Evolutionary conservation across 495 filamentous ascomycete species (phyloP).

Genomic region (Friedmanniomyces simplex): DNA sequence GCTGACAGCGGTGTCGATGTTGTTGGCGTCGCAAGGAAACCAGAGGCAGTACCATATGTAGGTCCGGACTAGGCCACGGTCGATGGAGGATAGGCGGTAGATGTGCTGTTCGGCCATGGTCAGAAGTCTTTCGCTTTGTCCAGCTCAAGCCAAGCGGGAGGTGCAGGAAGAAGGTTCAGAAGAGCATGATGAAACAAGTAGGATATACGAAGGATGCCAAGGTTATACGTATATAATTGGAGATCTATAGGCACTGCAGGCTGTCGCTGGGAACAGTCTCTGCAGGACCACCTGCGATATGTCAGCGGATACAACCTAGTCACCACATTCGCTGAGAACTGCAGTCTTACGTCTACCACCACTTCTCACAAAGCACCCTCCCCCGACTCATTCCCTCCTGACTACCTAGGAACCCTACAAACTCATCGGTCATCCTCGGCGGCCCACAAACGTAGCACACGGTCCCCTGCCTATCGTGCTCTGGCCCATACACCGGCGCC

Average conservation of each 20-base stretch:
- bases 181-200: background rate
- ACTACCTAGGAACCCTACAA: slow-evolving; percentile 45
- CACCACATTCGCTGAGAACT: background rate
- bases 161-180: background rate
- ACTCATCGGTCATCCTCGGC: slow-evolving; percentile 67
- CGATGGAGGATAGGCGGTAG: slow-evolving; percentile 1
- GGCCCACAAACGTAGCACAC: slow-evolving; percentile 75
- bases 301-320: too few relatives aligned
- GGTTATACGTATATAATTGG: background rate
- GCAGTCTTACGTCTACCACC: slow-evolving; percentile 52
- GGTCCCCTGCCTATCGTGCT: slow-evolving; percentile 36
- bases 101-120: background rate
- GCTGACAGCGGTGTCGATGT: background rate
- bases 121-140: too few relatives aligned
- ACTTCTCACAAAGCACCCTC: slow-evolving; percentile 70
- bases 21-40: background rate
- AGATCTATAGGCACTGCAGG: background rate
- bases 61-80: background rate
- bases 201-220: background rate
- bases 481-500: slow-evolving; percentile 35
- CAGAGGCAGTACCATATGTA: slow-evolving; percentile 6
- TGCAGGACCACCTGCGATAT: background rate
- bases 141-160: too few relatives aligned
- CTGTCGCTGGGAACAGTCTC: background rate
- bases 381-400: slow-evolving; percentile 45